Evolutionary conservation across 176 grass and related monocot species (phyloP), one percentile per base, ranked within the genome.

Genomic region (Musa itinerans): DNA sequence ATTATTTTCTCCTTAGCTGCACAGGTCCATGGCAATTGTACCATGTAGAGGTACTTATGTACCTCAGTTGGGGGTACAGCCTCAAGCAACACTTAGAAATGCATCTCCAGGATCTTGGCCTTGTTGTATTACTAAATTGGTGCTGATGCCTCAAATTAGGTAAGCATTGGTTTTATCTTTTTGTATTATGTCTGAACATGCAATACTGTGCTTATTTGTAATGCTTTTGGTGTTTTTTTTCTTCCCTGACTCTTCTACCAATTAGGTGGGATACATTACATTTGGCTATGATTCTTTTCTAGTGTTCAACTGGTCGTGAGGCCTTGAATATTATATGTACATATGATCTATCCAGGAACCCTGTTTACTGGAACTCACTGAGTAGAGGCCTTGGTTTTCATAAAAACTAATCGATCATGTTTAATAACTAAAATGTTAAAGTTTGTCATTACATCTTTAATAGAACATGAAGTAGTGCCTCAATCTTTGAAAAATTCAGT

Each of bases 11-110:
- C 34, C 34, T 43, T 43, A 55, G 52, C 11, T 11, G 43, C 14
- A 62, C 25, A 68, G 57, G 54, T 14, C 54, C 22, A 51, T 96
- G 92, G 80, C 82, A 11, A 74, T 76, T 24, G 23, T 87, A 72
- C 92, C 87, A 56, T 87, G 76, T 74, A 81, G 86, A 13, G 77
- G 81, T 65, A 73, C 82, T 29, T 87, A 87, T 74, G 79, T 88
- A 70, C 82, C 92, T 74, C 77, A 89, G 71, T 78, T 96, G 15
- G 80, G 92, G 21, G 81, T 83, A 76, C 89, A 89, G 29, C 84
- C 84, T 81, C 79, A 72, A 53, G 19, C 68, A 48, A 57, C 83
- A 13, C 71, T 72, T 11, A 77, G 74, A 43, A 68, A 81, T 64
- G 61, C 75, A 71, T 52, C 69, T 69, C 65, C 17, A 27, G 70